phyloP scores from a whole-genome alignment of 371 early-diverging fungal genomes.

The Fennellomyces sp. region DNA sequence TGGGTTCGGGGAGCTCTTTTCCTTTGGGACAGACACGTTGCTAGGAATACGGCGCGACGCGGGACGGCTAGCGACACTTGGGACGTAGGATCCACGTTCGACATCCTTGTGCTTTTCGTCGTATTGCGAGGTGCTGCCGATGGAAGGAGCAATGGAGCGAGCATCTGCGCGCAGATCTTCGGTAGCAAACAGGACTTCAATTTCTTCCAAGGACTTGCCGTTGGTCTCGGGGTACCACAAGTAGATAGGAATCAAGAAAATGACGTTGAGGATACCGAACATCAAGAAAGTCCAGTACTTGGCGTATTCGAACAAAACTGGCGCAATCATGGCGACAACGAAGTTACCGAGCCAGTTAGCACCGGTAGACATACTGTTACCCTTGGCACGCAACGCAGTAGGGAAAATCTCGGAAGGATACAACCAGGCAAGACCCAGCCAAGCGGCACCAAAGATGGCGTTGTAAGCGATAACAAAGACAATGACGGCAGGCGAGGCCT shows the following conservation, averaged over 20 bases:
- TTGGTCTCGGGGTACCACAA: conserved; percentile 58
- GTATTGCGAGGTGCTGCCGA: conserved; percentile 28
- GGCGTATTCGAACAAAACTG: conserved; percentile 40
- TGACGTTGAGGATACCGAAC: conserved; percentile 38
- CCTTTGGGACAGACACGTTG: conserved; percentile 36
- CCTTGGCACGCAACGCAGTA: conserved; percentile 47
- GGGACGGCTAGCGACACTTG: conserved; percentile 40
- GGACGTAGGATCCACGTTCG: conserved; percentile 33
- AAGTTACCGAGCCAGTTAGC: conserved; percentile 73
- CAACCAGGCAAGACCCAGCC: conserved; percentile 56
- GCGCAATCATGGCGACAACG: conserved; percentile 49
- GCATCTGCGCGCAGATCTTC: conserved; percentile 34
- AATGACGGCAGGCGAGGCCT: conserved; percentile 22
- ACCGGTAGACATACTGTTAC: conserved; percentile 59
- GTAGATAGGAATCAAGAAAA: conserved; percentile 38
- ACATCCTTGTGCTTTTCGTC: conserved; percentile 39
- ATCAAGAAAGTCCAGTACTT: conserved; percentile 52
- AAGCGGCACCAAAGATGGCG: conserved; percentile 56
- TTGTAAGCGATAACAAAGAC: conserved; percentile 33
- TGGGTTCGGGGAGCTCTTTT: conserved; percentile 23
- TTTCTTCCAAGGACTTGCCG: conserved; percentile 58
- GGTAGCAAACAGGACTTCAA: conserved; percentile 52
- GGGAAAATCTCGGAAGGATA: conserved; percentile 67
- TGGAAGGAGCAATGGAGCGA: conserved; percentile 30
- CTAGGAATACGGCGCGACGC: conserved; percentile 44